phyloP scores from a whole-genome alignment of 257 asterid genomes.

The Cynanchum wilfordii region DNA sequence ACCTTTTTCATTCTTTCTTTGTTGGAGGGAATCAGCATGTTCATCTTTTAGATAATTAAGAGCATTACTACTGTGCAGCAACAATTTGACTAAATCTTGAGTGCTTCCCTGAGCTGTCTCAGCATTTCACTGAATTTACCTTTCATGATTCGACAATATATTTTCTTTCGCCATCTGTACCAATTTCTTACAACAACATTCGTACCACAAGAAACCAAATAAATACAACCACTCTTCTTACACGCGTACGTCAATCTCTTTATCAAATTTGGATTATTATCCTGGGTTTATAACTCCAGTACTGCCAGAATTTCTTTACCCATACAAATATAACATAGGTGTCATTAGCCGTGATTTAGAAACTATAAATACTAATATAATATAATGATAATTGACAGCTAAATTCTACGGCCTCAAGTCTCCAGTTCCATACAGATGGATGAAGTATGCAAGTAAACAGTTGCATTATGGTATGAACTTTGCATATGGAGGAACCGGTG shows the following conservation, averaged over 20 bases:
- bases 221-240: too few relatives aligned
- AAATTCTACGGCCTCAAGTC: constrained; percentile 60
- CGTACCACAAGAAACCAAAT: neutral
- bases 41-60: neutral
- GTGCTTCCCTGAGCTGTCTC: constrained; percentile 6
- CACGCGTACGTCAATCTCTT: too few relatives aligned
- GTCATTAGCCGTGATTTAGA: too few relatives aligned
- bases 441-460: constrained; percentile 39
- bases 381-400: constrained; percentile 38
- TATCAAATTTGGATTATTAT: too few relatives aligned
- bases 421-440: constrained; percentile 65
- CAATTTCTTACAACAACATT: neutral
- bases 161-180: neutral
- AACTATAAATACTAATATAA: too few relatives aligned
- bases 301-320: too few relatives aligned
- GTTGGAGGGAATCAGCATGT: neutral
- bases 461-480: constrained; percentile 64
- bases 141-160: neutral
- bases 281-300: too few relatives aligned
- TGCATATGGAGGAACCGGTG: constrained; percentile 95
- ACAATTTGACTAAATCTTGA: neutral
- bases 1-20: neutral
- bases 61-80: neutral
- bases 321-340: too few relatives aligned
- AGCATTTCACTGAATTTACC: neutral